Conservation (phyloP, 192 early-diverging fungal genomes). For the Lobosporangium transversale region DNA sequence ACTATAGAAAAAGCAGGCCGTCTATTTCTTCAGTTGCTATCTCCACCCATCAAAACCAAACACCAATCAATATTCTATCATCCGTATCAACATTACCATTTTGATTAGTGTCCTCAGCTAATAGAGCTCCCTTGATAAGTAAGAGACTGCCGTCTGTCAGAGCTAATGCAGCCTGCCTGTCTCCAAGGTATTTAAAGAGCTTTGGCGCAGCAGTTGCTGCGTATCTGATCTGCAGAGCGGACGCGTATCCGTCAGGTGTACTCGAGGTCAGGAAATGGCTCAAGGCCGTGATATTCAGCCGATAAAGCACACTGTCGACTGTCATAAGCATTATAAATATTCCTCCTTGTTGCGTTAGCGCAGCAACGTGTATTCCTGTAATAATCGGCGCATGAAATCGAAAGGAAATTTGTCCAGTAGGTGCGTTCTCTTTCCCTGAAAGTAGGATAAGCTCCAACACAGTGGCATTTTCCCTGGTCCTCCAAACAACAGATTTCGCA, state of each 20-base stretch:
- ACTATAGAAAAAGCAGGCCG: slow-evolving; percentile 6
- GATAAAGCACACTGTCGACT: slow-evolving; percentile 39
- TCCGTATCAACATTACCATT: slow-evolving; percentile 17
- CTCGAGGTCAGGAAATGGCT: slow-evolving; percentile 30
- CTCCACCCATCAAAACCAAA: too few species aligned
- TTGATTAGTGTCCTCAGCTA: slow-evolving; percentile 25
- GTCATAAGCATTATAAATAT: slow-evolving; percentile 35
- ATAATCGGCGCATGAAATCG: slow-evolving; percentile 43
- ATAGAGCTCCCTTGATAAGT: slow-evolving; percentile 21
- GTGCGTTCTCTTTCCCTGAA: slow-evolving; percentile 39
- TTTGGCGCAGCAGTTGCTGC: background rate
- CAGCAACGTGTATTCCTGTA: slow-evolving; percentile 30
- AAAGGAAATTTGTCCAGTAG: slow-evolving; percentile 41
- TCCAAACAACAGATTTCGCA: slow-evolving; percentile 47
- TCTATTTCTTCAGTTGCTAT: too few species aligned
- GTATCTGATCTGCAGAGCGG: slow-evolving; percentile 28
- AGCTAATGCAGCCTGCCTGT: slow-evolving; percentile 29
- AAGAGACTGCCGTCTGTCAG: slow-evolving; percentile 15
- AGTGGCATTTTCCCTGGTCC: slow-evolving; percentile 35
- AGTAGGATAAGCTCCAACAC: slow-evolving; percentile 29
- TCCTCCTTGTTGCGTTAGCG: slow-evolving; percentile 23
- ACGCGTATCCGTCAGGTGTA: slow-evolving; percentile 19
- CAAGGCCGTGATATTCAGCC: slow-evolving; percentile 24
- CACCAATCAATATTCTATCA: background rate
- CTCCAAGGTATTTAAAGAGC: slow-evolving; percentile 39